Evolutionary conservation across 495 filamentous ascomycete genomes (phyloP).

Genomic region (Endocarpon pusillum): DNA sequence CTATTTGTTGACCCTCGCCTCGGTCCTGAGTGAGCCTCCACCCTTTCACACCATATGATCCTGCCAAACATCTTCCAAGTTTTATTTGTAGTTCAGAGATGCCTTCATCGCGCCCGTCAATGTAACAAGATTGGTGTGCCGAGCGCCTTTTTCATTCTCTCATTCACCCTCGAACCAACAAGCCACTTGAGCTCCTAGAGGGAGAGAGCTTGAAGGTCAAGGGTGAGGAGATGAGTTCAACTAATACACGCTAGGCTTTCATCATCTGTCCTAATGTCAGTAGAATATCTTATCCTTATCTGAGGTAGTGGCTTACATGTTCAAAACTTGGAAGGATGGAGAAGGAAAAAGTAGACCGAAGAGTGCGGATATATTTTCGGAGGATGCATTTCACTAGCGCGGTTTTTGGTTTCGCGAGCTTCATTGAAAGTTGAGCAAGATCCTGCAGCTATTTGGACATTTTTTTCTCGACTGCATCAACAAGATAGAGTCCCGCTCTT

Average conservation of each 20-base stretch:
- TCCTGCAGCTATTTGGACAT: no score
- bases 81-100: constrained; percentile 62
- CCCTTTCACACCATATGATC: no score
- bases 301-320: constrained; percentile 56
- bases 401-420: no score
- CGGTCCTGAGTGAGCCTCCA: no score
- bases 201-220: constrained; percentile 65
- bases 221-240: constrained; percentile 60
- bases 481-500: no score
- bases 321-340: constrained; percentile 98
- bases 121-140: constrained; percentile 96
- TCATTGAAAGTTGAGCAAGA: no score
- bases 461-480: no score
- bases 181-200: constrained; percentile 81
- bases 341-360: constrained; percentile 36
- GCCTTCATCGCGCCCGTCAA: constrained; percentile 88
- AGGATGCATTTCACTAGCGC: no score
- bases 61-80: no score
- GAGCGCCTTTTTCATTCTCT: constrained; percentile 94
- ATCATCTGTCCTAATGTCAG: constrained; percentile 66
- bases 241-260: constrained; percentile 93
- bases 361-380: constrained; percentile 4
- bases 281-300: no score
- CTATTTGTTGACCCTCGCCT: no score
- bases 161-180: constrained; percentile 41